Conservation (phyloP, 108 stramenopile genomes). For the Ochromonas danica region DNA sequence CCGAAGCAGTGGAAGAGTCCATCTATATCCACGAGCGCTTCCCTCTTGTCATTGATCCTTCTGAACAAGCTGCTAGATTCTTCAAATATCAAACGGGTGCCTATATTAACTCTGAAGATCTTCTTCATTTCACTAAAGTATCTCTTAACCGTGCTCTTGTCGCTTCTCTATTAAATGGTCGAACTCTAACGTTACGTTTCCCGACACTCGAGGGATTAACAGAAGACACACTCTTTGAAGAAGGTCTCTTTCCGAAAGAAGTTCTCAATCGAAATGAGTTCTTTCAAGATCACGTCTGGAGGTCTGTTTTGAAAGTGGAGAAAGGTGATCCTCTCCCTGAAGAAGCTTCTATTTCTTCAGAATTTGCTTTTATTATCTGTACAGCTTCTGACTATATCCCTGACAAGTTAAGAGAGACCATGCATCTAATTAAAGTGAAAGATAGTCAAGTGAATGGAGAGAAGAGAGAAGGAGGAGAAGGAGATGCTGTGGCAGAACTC, state of each 20-base stretch:
- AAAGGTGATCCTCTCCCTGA: slow-evolving; percentile 39
- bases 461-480: not conserved
- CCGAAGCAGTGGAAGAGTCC: slow-evolving; percentile 38
- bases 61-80: slow-evolving; percentile 44
- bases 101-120: slow-evolving; percentile 34
- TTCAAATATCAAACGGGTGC: slow-evolving; percentile 48
- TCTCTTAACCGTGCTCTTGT: slow-evolving; percentile 45
- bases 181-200: slow-evolving; percentile 41
- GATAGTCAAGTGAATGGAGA: slow-evolving; percentile 30
- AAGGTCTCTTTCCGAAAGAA: slow-evolving; percentile 38
- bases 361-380: slow-evolving; percentile 43
- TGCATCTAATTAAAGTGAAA: slow-evolving; percentile 37
- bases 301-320: slow-evolving; percentile 32
- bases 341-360: slow-evolving; percentile 36
- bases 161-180: slow-evolving; percentile 38
- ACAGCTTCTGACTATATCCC: slow-evolving; percentile 22
- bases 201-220: slow-evolving; percentile 29
- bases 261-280: slow-evolving; percentile 39
- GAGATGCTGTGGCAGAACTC: slow-evolving; percentile 38
- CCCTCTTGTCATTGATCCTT: slow-evolving; percentile 47
- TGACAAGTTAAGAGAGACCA: not conserved
- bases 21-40: slow-evolving; percentile 43
- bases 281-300: slow-evolving; percentile 41
- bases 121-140: slow-evolving; percentile 25
- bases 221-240: slow-evolving; percentile 38